Evolutionary conservation across 495 filamentous ascomycete species (phyloP).

Genomic region (Penicillium antarcticum): DNA sequence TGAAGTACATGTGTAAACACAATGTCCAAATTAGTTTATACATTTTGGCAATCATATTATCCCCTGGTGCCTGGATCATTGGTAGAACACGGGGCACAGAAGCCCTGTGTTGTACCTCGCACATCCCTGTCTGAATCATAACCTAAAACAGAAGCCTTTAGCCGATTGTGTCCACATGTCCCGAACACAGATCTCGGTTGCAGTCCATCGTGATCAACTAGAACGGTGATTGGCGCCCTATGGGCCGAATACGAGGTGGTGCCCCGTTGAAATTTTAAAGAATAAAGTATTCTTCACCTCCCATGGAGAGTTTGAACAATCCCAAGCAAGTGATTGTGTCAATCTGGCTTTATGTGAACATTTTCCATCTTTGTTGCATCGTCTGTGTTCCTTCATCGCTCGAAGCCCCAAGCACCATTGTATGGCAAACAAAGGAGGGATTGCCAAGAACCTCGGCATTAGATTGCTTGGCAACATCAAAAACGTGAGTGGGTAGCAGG

Average conservation of each 20-base stretch:
- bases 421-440: too few relatives aligned
- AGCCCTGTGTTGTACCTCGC: not conserved
- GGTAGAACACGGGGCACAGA: not conserved
- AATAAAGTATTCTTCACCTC: not conserved
- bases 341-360: too few relatives aligned
- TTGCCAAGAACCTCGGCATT: too few relatives aligned
- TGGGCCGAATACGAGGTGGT: conserved; percentile 6
- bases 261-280: not conserved
- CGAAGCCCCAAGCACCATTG: too few relatives aligned
- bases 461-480: too few relatives aligned
- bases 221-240: conserved; percentile 5
- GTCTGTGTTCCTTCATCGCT: too few relatives aligned
- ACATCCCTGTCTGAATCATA: not conserved
- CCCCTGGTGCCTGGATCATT: not conserved
- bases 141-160: not conserved
- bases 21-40: not conserved
- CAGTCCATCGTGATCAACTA: too few relatives aligned
- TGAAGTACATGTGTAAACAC: too few relatives aligned
- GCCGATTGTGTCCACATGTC: not conserved
- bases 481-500: too few relatives aligned
- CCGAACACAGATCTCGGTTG: not conserved
- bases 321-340: too few relatives aligned
- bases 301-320: not conserved
- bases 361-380: too few relatives aligned
- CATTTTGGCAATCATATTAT: not conserved